Conservation (phyloP, 495 filamentous ascomycete genomes). For the Endocarpon pusillum region DNA sequence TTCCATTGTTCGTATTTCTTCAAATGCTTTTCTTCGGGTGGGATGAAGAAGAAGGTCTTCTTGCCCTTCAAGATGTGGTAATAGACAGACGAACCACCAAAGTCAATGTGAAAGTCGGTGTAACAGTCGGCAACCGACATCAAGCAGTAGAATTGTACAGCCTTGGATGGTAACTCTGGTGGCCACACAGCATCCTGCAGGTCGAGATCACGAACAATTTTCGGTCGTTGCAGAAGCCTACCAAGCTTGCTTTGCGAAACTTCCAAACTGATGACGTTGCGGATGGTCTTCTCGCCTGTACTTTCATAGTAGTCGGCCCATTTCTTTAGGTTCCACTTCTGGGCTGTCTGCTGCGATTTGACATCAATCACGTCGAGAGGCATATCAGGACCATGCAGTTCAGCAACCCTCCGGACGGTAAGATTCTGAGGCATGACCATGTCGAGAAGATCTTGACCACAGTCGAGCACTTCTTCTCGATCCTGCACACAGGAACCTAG, state of each 20-base stretch:
- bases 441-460: conserved; percentile 49
- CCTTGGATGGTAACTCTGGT: conserved; percentile 36
- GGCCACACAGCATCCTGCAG: conserved; percentile 61
- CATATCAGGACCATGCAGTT: conserved; percentile 49
- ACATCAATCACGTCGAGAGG: conserved; percentile 61
- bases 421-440: conserved; percentile 58
- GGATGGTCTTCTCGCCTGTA: conserved; percentile 41
- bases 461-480: conserved; percentile 29
- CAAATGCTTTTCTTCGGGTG: conserved; percentile 53
- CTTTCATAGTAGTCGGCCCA: conserved; percentile 67
- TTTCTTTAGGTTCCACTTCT: conserved; percentile 52
- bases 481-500: conserved; percentile 11
- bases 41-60: conserved; percentile 68
- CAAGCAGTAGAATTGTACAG: conserved; percentile 53
- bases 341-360: conserved; percentile 53
- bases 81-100: conserved; percentile 62
- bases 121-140: conserved; percentile 72
- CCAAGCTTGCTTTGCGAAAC: conserved; percentile 53
- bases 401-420: conserved; percentile 47
- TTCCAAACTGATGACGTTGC: conserved; percentile 64
- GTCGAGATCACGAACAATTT: conserved; percentile 55
- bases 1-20: conserved; percentile 71
- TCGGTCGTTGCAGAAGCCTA: conserved; percentile 46
- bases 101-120: conserved; percentile 70
- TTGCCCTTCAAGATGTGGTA: conserved; percentile 63